Evolutionary conservation across 2,329 filamentous ascomycete genomes (phyloP).

Genomic region (Verticillium longisporum): DNA sequence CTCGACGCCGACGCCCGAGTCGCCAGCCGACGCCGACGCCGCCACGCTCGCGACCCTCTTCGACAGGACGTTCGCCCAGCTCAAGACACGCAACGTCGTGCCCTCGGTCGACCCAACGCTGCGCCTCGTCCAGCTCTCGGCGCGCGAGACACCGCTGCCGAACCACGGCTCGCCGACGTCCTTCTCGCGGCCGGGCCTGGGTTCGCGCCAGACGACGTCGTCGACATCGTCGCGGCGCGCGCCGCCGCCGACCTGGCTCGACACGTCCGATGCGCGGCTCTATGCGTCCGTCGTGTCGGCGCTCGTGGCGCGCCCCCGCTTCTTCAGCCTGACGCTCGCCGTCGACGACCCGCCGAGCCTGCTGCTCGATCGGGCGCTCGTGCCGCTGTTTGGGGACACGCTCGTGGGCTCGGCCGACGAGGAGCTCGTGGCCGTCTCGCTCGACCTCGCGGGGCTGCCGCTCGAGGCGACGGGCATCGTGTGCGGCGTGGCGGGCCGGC

Average conservation of each 20-base stretch:
- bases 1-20: slow-evolving; percentile 28
- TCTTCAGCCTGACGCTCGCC: slow-evolving; percentile 68
- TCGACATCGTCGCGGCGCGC: slow-evolving; percentile 23
- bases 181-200: not conserved
- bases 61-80: slow-evolving; percentile 71
- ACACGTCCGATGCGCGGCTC: slow-evolving; percentile 55
- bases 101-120: slow-evolving; percentile 65
- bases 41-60: slow-evolving; percentile 73
- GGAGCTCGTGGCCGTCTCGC: slow-evolving; percentile 75
- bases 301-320: slow-evolving; percentile 55
- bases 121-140: slow-evolving; percentile 76
- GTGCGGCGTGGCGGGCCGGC: slow-evolving; percentile 79
- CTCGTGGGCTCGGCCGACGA: slow-evolving; percentile 69
- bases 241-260: slow-evolving; percentile 41
- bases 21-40: not conserved
- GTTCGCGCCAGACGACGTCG: slow-evolving; percentile 16
- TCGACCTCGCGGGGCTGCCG: slow-evolving; percentile 75
- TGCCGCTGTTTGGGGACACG: slow-evolving; percentile 62
- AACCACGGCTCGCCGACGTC: slow-evolving; percentile 3
- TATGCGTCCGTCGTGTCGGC: slow-evolving; percentile 58
- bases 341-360: slow-evolving; percentile 68
- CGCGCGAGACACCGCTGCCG: slow-evolving; percentile 37
- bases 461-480: slow-evolving; percentile 91
- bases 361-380: slow-evolving; percentile 61
- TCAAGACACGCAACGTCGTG: slow-evolving; percentile 69